phyloP scores from a whole-genome alignment of 805 yeast species.

The Candida andamanensis region DNA sequence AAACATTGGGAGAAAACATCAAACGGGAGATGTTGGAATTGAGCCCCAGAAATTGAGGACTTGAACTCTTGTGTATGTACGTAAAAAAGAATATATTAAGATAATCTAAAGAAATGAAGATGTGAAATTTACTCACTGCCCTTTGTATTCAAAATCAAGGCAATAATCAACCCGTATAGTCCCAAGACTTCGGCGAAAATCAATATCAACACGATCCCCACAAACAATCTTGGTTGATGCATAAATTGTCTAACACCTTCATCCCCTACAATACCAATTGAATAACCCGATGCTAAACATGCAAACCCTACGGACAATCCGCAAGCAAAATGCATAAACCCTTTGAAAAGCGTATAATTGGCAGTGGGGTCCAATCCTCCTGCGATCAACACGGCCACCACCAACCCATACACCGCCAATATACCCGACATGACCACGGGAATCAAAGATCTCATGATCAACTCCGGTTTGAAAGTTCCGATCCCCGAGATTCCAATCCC shows the following conservation, averaged over 20 bases:
- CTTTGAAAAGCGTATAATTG: slow-evolving; percentile 82
- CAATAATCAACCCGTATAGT: slow-evolving; percentile 90
- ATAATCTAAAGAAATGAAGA: slow-evolving; percentile 41
- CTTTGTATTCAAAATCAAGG: slow-evolving; percentile 85
- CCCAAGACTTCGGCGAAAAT: slow-evolving; percentile 92
- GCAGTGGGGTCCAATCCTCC: slow-evolving; percentile 77
- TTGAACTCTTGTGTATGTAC: background rate
- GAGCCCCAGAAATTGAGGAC: slow-evolving; percentile 41
- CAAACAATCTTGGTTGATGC: slow-evolving; percentile 85
- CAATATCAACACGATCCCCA: slow-evolving; percentile 82
- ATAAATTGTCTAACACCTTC: slow-evolving; percentile 85
- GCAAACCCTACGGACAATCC: slow-evolving; percentile 96
- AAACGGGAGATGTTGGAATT: slow-evolving; percentile 55
- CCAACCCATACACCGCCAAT: slow-evolving; percentile 92
- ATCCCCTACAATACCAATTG: slow-evolving; percentile 92
- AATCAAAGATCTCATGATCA: slow-evolving; percentile 90
- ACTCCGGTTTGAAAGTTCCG: slow-evolving; percentile 95
- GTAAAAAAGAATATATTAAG: too few species aligned
- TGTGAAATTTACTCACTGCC: slow-evolving; percentile 43
- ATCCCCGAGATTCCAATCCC: slow-evolving; percentile 98
- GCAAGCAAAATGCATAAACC: slow-evolving; percentile 97
- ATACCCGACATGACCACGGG: slow-evolving; percentile 99
- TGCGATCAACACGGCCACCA: slow-evolving; percentile 92
- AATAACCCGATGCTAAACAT: slow-evolving; percentile 93
- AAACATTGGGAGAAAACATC: slow-evolving; percentile 61